Evolutionary conservation across 2,329 filamentous ascomycete species (phyloP).

Genomic region (Cladosporium sp.): DNA sequence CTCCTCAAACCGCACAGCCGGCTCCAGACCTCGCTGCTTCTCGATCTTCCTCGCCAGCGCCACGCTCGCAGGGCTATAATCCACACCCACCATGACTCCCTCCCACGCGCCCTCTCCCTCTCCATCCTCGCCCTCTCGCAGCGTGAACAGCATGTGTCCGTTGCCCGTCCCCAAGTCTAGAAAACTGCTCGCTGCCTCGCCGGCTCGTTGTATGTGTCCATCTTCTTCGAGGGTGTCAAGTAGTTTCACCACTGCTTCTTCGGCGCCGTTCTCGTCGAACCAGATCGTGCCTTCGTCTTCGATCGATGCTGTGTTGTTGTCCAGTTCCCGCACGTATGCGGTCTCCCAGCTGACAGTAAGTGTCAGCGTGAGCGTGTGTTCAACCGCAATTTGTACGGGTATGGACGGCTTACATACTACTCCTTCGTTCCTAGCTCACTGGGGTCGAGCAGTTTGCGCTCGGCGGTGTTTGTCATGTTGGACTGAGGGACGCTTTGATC

Average conservation of each 20-base stretch:
- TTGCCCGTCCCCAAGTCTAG: constrained; percentile 94
- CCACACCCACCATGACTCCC: constrained; percentile 77
- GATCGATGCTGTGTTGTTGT: constrained; percentile 70
- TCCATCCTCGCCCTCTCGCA: constrained; percentile 60
- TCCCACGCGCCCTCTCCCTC: constrained; percentile 51
- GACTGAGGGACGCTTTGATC: background rate
- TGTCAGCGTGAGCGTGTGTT: constrained; percentile 16
- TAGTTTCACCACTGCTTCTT: constrained; percentile 73
- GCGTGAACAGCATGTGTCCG: constrained; percentile 82
- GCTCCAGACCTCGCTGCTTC: constrained; percentile 21
- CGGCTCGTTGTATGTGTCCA: constrained; percentile 44
- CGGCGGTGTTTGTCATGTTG: constrained; percentile 4
- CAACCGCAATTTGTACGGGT: background rate
- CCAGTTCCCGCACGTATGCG: constrained; percentile 70
- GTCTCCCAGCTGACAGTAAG: constrained; percentile 50
- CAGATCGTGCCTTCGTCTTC: constrained; percentile 85
- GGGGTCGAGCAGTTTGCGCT: constrained; percentile 59
- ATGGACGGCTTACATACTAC: constrained; percentile 63
- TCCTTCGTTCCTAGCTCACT: constrained; percentile 84
- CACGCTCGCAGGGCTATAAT: constrained; percentile 78
- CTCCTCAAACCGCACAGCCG: constrained; percentile 50
- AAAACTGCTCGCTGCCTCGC: constrained; percentile 54
- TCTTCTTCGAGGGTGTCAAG: constrained; percentile 54
- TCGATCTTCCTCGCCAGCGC: constrained; percentile 68
- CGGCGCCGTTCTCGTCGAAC: constrained; percentile 92